Evolutionary conservation across 331 rosid genomes (phyloP).

Genomic region (Acacia pycnantha): DNA sequence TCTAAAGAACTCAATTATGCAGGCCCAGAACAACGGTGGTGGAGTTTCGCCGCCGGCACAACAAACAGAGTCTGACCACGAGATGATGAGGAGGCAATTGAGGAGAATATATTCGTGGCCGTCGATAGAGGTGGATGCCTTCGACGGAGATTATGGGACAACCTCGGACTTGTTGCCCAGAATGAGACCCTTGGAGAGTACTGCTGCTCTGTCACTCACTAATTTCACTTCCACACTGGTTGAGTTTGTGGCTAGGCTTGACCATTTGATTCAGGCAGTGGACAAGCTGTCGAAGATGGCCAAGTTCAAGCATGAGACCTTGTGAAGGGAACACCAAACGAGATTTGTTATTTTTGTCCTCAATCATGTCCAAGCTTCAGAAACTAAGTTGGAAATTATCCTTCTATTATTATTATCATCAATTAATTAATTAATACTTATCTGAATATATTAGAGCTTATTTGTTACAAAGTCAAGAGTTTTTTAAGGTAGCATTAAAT

Average conservation of each 20-base stretch:
- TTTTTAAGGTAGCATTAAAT: too few species aligned
- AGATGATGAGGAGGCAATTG: constrained; percentile 49
- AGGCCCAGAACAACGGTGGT: background rate
- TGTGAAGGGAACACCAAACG: background rate
- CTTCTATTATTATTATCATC: background rate
- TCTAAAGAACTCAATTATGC: constrained; percentile 22
- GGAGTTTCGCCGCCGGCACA: background rate
- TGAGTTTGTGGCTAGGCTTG: constrained; percentile 80
- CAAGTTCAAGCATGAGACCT: constrained; percentile 45
- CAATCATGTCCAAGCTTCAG: background rate
- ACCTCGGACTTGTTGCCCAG: constrained; percentile 31
- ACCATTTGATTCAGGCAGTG: constrained; percentile 70
- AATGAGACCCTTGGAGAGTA: constrained; percentile 59
- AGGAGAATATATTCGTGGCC: constrained; percentile 79
- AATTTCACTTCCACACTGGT: constrained; percentile 65
- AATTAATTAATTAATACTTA: too few species aligned
- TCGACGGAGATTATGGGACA: constrained; percentile 42
- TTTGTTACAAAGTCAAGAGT: background rate
- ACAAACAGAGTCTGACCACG: constrained; percentile 38
- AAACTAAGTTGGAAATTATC: background rate
- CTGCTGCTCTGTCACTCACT: constrained; percentile 58
- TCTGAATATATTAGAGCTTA: background rate
- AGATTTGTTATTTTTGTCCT: background rate
- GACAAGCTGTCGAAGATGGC: constrained; percentile 69
- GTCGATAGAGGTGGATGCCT: constrained; percentile 46